A percentile compares a stretch with the other conserved stretches of the same genome.
These are phyloP conservation scores for Solanum chacoense DNA, from an alignment of 305 asterid species.

Conservation along the genomic window DNA sequence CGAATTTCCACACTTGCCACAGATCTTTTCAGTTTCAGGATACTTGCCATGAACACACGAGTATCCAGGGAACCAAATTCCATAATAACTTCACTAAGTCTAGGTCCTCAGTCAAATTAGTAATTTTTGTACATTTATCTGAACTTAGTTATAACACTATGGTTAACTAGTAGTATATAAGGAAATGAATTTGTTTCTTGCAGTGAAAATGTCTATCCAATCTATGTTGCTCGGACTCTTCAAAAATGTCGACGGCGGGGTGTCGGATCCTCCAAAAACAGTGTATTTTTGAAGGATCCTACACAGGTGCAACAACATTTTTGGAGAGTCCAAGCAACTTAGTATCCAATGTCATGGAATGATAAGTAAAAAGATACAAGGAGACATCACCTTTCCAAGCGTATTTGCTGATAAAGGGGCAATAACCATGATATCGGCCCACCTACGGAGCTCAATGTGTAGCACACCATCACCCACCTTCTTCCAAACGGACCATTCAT, in stretches of 20 bases:
- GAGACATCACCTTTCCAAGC: constrained; percentile 58
- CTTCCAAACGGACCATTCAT: constrained; percentile 74
- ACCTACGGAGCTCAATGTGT: constrained; percentile 70
- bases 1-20: not conserved
- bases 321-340: not conserved
- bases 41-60: not conserved
- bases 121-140: not conserved
- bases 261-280: not conserved
- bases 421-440: constrained; percentile 89
- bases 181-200: not conserved
- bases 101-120: not conserved
- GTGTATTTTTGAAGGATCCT: not conserved
- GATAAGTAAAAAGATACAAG: not conserved
- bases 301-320: not conserved
- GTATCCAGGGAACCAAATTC: not conserved
- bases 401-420: constrained; percentile 93
- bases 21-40: not conserved
- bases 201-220: not conserved
- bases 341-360: not conserved
- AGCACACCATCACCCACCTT: constrained; percentile 62
- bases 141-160: not conserved
- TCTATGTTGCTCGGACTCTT: not conserved
- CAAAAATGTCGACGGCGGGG: not conserved
- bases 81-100: not conserved
- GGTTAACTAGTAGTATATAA: not conserved